Conservation (phyloP, 495 filamentous ascomycete species). For the Haplographium delicatum region DNA sequence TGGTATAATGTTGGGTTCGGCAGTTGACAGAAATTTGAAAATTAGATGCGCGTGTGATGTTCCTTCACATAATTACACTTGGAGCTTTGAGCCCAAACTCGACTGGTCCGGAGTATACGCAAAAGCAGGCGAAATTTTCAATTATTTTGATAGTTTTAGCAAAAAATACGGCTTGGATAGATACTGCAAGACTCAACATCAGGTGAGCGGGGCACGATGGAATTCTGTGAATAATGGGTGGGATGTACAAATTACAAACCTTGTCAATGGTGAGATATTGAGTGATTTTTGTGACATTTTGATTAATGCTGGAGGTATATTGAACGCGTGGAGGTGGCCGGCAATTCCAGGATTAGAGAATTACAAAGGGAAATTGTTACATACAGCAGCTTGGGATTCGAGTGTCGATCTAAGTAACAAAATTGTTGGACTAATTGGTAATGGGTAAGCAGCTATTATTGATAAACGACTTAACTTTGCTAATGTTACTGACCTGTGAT, state of each 20-base stretch:
- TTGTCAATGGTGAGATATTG: conserved; percentile 18
- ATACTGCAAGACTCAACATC: conserved; percentile 31
- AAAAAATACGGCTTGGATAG: conserved; percentile 51
- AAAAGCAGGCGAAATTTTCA: conserved; percentile 38
- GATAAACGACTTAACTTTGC: too few species aligned
- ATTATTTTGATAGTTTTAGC: conserved; percentile 49
- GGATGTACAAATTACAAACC: conserved; percentile 28
- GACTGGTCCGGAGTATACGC: conserved; percentile 38
- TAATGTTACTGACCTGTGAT: too few species aligned
- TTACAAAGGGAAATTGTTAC: conserved; percentile 42
- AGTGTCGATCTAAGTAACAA: conserved; percentile 40
- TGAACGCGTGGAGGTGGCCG: conserved; percentile 15
- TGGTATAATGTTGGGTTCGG: too few species aligned
- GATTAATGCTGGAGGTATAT: conserved; percentile 6
- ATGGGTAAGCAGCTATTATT: conserved; percentile 31
- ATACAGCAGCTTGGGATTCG: conserved; percentile 48
- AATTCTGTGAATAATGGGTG: conserved; percentile 30
- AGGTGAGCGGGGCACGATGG: conserved; percentile 6
- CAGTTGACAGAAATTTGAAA: too few species aligned
- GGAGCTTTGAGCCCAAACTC: conserved; percentile 29
- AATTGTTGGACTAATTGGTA: conserved; percentile 44
- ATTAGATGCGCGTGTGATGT: conserved; percentile 35
- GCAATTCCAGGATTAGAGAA: conserved; percentile 41
- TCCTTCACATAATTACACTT: conserved; percentile 41
- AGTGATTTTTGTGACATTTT: conserved; percentile 22